Evolutionary conservation across 352 stramenopile genomes (phyloP).

Genomic region (Aphanomyces astaci): DNA sequence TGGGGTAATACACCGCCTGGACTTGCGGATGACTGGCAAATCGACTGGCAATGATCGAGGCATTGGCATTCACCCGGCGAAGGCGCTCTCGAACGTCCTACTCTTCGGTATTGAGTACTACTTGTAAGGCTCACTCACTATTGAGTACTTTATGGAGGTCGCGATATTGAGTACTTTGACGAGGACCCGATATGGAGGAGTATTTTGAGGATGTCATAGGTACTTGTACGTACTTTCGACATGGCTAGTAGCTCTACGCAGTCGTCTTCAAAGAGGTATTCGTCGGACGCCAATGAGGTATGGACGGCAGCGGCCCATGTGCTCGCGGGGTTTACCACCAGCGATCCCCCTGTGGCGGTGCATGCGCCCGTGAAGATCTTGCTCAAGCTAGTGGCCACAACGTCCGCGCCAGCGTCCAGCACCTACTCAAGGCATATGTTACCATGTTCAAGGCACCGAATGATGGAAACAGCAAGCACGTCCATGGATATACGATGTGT

Average conservation of each 20-base stretch:
- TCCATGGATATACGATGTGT: too few species aligned
- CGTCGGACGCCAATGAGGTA: constrained; percentile 29
- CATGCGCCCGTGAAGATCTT: constrained; percentile 90
- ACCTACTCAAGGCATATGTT: constrained; percentile 22
- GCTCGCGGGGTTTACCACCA: constrained; percentile 79
- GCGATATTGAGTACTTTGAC: too few species aligned
- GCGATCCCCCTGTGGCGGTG: constrained; percentile 88
- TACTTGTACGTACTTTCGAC: constrained; percentile 26
- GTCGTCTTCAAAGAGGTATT: constrained; percentile 57
- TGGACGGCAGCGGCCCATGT: constrained; percentile 36
- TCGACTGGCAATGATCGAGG: constrained; percentile 56
- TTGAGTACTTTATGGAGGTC: too few species aligned
- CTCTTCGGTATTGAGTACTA: constrained; percentile 25
- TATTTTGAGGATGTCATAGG: too few species aligned
- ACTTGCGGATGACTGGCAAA: constrained; percentile 68
- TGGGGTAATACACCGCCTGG: constrained; percentile 83
- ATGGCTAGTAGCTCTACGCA: constrained; percentile 37
- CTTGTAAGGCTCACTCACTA: too few species aligned
- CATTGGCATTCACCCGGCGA: constrained; percentile 69
- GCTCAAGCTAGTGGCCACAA: constrained; percentile 86
- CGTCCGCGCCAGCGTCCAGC: constrained; percentile 71
- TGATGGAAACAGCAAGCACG: too few species aligned
- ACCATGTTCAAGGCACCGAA: not conserved
- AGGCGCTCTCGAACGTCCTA: constrained; percentile 66
- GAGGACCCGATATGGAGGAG: too few species aligned